These are phyloP conservation scores for Gossypium ekmanianum DNA, from an alignment of 345 rosid species.

Conservation along the genomic window DNA sequence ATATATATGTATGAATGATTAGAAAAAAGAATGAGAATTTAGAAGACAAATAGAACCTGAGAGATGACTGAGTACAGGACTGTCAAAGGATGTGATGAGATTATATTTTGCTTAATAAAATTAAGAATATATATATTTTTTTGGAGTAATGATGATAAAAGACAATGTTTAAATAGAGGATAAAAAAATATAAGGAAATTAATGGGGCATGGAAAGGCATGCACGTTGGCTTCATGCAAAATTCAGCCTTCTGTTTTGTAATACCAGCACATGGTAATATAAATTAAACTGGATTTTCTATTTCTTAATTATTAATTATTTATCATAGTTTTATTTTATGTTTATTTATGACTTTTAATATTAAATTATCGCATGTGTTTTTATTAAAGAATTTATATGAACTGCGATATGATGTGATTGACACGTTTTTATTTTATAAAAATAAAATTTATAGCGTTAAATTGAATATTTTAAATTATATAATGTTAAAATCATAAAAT, in stretches of 20 bases:
- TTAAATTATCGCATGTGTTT: not conserved
- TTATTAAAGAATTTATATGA: not conserved
- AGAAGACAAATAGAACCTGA: not conserved
- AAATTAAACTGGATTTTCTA: not conserved
- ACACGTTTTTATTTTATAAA: not conserved
- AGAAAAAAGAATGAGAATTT: not conserved
- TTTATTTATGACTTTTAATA: not conserved
- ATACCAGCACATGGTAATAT: not conserved
- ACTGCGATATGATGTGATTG: not conserved
- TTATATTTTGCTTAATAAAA: not conserved
- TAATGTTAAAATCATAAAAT: no score
- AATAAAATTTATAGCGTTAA: no score
- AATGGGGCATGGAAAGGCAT: not conserved
- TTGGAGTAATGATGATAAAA: not conserved
- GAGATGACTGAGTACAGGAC: not conserved
- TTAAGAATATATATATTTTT: not conserved
- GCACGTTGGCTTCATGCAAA: constrained; percentile 4
- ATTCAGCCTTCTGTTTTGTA: not conserved
- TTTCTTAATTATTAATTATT: not conserved
- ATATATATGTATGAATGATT: no score
- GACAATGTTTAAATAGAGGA: not conserved
- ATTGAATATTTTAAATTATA: no score
- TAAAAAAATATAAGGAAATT: not conserved
- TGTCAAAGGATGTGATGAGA: no score
- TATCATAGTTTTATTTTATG: not conserved